Evolutionary conservation across 2,329 filamentous ascomycete species (phyloP), one percentile per base, ranked within the genome.

Genomic region (Colletotrichum higginsianum): DNA sequence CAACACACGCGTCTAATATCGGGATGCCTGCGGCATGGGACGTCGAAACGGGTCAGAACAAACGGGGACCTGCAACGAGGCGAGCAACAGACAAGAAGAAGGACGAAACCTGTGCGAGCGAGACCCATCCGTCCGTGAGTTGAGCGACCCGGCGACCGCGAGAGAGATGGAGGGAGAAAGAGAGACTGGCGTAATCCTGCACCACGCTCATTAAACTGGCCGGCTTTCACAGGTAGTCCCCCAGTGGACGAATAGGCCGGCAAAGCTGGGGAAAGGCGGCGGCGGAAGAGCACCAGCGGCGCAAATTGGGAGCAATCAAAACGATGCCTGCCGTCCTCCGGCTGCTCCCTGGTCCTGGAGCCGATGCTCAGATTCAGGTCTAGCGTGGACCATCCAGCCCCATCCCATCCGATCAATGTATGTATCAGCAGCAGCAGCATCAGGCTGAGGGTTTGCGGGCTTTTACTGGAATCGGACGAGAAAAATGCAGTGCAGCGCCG

Each of bases 221-320:
- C 46, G 57, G 30, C 11, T 26, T 26, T 55, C 30, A 35, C 30
- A 35, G 35, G 35, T 38, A 8, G 35, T 38, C 9, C 35, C 57
- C 38, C 40, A 47, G 65, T 63, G 58, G 46, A 50, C 55, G 53
- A 26, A 53, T 38, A 30, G 21, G 53, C 60, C 58, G 65, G 47
- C 6, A 64, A 68, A 55, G 47, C 61, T 55, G 60, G 66, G 60
- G 65, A 68, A 49, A 16, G 65, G 18, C 21, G 60, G 50, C 44
- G 47, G 55, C 50, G 52, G 61, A 53, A 69, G 53, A 66, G 26
- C 18, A 26, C 47, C 47, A 16, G 46, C 53, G 46, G 53, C 56
- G 68, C 65, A 62, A 68, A 71, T 68, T 68, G 68, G 58, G 26
- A 47, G 30, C 68, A 68, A 60, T 68, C 40, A 60, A 71, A 60